Conservation (phyloP, 768 basidiomycete genomes). For the Chalciporus chontae region DNA sequence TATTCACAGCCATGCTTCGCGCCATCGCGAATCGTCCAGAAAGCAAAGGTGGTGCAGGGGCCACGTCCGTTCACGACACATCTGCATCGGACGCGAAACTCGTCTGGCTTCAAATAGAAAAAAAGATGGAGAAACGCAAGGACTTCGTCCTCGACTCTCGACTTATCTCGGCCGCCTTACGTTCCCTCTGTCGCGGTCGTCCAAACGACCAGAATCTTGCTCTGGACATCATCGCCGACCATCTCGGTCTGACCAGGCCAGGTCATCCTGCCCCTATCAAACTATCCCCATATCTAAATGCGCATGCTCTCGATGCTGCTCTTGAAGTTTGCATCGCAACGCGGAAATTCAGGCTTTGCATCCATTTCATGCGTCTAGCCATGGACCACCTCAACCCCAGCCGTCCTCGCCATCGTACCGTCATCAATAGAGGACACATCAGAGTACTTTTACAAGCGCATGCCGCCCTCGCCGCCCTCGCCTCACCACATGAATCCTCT, state of each 20-base stretch:
- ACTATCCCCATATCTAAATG: slow-evolving; percentile 41
- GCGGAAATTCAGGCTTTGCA: slow-evolving; percentile 43
- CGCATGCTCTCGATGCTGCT: slow-evolving; percentile 49
- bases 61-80: slow-evolving; percentile 34
- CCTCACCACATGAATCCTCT: slow-evolving; percentile 37
- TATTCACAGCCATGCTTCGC: slow-evolving; percentile 67
- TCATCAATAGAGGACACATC: slow-evolving; percentile 52
- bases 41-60: slow-evolving; percentile 8
- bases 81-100: slow-evolving; percentile 62
- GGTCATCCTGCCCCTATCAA: slow-evolving; percentile 37
- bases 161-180: slow-evolving; percentile 49
- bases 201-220: slow-evolving; percentile 62
- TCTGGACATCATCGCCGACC: slow-evolving; percentile 58
- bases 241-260: slow-evolving; percentile 55
- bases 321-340: slow-evolving; percentile 54
- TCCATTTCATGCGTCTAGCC: slow-evolving; percentile 58
- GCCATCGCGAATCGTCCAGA: slow-evolving; percentile 33
- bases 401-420: slow-evolving; percentile 29
- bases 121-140: slow-evolving; percentile 42
- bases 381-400: slow-evolving; percentile 38
- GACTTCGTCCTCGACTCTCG: slow-evolving; percentile 52
- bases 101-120: slow-evolving; percentile 66
- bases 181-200: slow-evolving; percentile 53
- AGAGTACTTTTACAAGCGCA: slow-evolving; percentile 60
- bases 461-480: slow-evolving; percentile 36